These are phyloP conservation scores for Hymenoscyphus linearis DNA, from an alignment of 2,329 filamentous ascomycete genomes.

Conservation along the genomic window DNA sequence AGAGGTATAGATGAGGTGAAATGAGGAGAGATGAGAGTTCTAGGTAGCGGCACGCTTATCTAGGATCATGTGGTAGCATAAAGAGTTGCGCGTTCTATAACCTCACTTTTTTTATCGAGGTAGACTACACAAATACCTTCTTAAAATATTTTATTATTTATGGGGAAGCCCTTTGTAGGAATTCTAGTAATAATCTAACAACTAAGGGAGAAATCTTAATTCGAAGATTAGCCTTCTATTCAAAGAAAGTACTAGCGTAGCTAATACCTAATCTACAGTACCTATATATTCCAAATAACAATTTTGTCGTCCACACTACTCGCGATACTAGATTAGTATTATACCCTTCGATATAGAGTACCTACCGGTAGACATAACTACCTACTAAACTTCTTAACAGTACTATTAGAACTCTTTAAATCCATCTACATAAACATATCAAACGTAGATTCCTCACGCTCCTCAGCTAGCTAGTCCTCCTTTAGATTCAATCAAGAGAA, in stretches of 20 bases:
- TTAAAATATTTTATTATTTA: too few relatives aligned
- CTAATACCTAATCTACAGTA: not conserved
- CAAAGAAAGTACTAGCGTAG: not conserved
- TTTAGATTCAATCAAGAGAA: slow-evolving; percentile 75
- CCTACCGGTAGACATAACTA: slow-evolving; percentile 43
- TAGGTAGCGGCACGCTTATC: too few relatives aligned
- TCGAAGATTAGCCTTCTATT: not conserved
- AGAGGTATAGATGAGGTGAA: too few relatives aligned
- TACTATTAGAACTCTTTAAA: slow-evolving; percentile 64
- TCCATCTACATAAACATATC: slow-evolving; percentile 99
- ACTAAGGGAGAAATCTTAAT: not conserved
- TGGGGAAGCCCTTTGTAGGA: too few relatives aligned
- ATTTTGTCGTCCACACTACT: slow-evolving; percentile 79
- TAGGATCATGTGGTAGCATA: too few relatives aligned
- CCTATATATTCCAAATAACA: slow-evolving; percentile 68
- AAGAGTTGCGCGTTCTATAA: too few relatives aligned
- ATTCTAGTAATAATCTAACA: too few relatives aligned
- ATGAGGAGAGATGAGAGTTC: too few relatives aligned
- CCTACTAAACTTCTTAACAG: slow-evolving; percentile 80
- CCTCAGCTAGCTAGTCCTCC: slow-evolving; percentile 41
- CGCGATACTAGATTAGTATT: slow-evolving; percentile 42
- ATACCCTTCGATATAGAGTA: slow-evolving; percentile 27
- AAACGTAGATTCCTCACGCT: slow-evolving; percentile 83
- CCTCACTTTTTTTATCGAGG: too few relatives aligned
- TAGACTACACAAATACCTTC: too few relatives aligned